Evolutionary conservation across 148 eudicot species (phyloP), one percentile per base, ranked within the genome.

Genomic region (Rhododendron williamsianum): DNA sequence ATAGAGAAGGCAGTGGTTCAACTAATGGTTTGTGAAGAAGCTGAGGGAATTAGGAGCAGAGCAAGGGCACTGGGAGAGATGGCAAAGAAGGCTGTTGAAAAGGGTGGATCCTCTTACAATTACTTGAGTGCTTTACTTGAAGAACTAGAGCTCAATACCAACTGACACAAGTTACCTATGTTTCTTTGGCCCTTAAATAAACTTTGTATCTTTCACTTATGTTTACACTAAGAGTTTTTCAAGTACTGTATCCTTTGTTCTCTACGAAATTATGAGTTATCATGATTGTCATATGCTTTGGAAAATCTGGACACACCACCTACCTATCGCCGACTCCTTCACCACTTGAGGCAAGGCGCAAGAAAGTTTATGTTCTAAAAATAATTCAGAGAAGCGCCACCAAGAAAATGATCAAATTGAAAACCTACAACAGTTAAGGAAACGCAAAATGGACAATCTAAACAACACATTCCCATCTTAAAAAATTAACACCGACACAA

Each of bases 41-140:
- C 84, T 60, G 84, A 82, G 23, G 73, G n/a, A n/a, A 82, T 41
- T 30, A 82, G 74, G 35, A 82, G 52, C 76, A 72, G 84, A 38
- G 84, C 84, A 63, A 38, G 15, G 35, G 84, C 76, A 63, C 11
- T 23, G 11, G 35, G 72, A 82, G 84, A 65, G 13, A 25, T 3
- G 41, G 77, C 84, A 25, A 82, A 45, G 84, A 67, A 65, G 76
- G 84, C 84, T 82, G 77, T 82, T 63, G 58, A 43, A 67, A 54
- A 82, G 33, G 84, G 56, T 82, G 84, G 84, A 63, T 82, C 84
- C 27, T 82, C 84, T 43, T 63, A 63, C 76, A 41, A 73, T 82
- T 21, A 65, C 19, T 30, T 82, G 76, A 82, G 35, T 8, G 56
- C 84, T 82, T 67, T 82, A 43, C 52, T 82, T 12, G 76, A 82